A percentile compares a stretch with the other conserved stretches of the same genome.
Conservation (phyloP, 306 rosid species). For the Aeschynomene evenia region DNA sequence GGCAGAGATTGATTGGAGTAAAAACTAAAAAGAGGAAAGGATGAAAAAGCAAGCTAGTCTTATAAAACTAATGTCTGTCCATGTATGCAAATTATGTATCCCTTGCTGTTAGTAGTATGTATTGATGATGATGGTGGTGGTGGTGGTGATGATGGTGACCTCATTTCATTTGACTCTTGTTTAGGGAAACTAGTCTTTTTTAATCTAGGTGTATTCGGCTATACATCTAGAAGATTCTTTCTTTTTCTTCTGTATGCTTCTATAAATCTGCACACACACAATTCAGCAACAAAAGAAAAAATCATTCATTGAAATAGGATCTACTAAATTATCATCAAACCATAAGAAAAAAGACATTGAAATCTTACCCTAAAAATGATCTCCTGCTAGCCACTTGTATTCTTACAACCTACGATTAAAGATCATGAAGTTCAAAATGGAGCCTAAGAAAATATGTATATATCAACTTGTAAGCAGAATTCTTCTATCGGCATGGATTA, state of each 20-base stretch:
- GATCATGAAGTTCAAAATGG: constrained; percentile 44
- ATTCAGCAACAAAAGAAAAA: constrained; percentile 10
- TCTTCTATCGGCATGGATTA: not conserved
- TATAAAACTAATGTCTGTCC: constrained; percentile 58
- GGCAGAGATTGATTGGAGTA: not conserved
- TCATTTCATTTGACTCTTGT: constrained; percentile 54
- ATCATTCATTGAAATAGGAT: not conserved
- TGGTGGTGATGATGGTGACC: constrained; percentile 13
- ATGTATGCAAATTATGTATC: constrained; percentile 69
- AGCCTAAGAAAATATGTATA: constrained; percentile 36
- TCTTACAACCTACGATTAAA: constrained; percentile 54
- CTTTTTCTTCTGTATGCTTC: constrained; percentile 71
- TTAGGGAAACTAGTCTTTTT: constrained; percentile 58
- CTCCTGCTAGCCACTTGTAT: constrained; percentile 54
- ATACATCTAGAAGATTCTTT: constrained; percentile 75
- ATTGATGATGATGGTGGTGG: constrained; percentile 35
- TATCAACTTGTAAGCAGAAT: constrained; percentile 28
- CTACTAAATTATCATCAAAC: not conserved
- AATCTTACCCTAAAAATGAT: constrained; percentile 65
- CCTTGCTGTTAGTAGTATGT: constrained; percentile 90
- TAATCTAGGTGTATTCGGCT: constrained; percentile 79
- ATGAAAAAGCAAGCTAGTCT: constrained; percentile 45
- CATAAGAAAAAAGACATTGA: not conserved
- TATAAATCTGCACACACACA: constrained; percentile 63
- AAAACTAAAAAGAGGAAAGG: constrained; percentile 35